A percentile compares a stretch with the other conserved stretches of the same genome.
Conservation (phyloP, 352 stramenopile genomes). For the Globisporangium spinosum region DNA sequence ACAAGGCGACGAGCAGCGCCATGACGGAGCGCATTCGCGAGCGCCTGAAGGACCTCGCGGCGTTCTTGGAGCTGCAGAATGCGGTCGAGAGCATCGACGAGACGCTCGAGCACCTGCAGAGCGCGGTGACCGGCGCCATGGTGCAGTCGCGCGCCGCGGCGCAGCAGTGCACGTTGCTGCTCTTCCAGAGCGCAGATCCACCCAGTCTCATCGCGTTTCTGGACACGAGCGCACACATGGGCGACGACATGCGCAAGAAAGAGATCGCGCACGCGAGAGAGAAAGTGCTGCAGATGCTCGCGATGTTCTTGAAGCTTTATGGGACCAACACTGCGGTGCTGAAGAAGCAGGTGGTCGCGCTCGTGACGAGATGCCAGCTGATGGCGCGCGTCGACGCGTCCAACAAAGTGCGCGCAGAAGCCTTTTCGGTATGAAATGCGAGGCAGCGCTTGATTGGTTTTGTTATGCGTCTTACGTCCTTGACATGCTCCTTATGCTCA, state of each 20-base stretch:
- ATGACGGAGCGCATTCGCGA: conserved; percentile 46
- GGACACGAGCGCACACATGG: conserved; percentile 38
- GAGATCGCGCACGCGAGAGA: conserved; percentile 47
- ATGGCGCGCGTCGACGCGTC: conserved; percentile 54
- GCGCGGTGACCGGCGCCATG: conserved; percentile 44
- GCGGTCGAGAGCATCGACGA: conserved; percentile 68
- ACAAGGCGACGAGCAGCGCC: not conserved
- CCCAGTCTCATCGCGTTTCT: conserved; percentile 59
- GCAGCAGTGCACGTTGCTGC: conserved; percentile 59
- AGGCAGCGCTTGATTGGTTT: not conserved
- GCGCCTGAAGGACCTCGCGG: conserved; percentile 54
- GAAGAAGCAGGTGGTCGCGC: conserved; percentile 40
- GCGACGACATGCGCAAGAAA: conserved; percentile 53
- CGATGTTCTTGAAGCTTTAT: conserved; percentile 47
- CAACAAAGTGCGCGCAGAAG: conserved; percentile 60
- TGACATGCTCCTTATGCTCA: not conserved
- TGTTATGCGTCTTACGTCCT: not conserved
- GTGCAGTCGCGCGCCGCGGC: conserved; percentile 46
- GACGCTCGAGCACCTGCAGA: conserved; percentile 51
- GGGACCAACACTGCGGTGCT: conserved; percentile 43
- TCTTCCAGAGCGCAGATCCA: conserved; percentile 54
- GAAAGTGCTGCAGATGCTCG: conserved; percentile 48
- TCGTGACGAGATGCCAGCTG: conserved; percentile 41
- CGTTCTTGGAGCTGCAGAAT: conserved; percentile 54
- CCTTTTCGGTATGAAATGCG: conserved; percentile 31